Percentiles rank a stretch among this genome's conserved stretches.
Evolutionary conservation across 2,329 filamentous ascomycete species (phyloP).

Genomic region (Xylariaceae sp.): DNA sequence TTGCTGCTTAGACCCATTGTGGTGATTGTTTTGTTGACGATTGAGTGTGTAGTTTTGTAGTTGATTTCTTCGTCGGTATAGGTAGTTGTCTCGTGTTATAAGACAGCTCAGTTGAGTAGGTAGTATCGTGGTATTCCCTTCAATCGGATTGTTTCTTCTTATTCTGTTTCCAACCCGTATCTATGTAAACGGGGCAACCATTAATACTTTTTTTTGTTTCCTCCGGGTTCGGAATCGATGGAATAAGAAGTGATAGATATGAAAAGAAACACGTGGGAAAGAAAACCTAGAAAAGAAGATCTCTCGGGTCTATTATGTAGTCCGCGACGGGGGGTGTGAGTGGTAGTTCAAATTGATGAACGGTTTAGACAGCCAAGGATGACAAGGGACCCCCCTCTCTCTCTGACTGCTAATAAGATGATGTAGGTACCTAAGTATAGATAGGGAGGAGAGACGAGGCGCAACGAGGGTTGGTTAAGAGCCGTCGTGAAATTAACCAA

Average conservation of each 20-base stretch:
- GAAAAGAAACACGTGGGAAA: no score
- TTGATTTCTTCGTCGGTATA: background rate
- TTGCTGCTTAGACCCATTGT: constrained; percentile 16
- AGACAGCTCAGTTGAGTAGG: background rate
- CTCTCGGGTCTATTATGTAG: no score
- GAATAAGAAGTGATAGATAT: no score
- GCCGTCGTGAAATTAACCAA: background rate
- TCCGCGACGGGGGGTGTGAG: no score
- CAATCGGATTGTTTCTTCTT: background rate
- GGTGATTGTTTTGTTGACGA: background rate
- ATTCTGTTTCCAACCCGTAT: no score
- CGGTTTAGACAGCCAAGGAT: no score
- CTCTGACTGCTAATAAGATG: background rate
- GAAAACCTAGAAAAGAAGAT: no score
- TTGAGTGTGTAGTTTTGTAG: background rate
- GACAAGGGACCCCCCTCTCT: no score
- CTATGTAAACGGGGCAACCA: background rate
- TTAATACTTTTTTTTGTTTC: background rate
- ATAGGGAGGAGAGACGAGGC: background rate
- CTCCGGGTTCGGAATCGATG: no score
- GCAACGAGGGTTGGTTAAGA: no score
- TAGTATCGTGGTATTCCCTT: background rate
- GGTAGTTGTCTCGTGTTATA: background rate
- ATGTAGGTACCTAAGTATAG: background rate
- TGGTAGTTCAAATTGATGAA: no score